Evolutionary conservation across 2,329 filamentous ascomycete species (phyloP), one percentile per base, ranked within the genome.

Genomic region (Botryosphaeria agaves): DNA sequence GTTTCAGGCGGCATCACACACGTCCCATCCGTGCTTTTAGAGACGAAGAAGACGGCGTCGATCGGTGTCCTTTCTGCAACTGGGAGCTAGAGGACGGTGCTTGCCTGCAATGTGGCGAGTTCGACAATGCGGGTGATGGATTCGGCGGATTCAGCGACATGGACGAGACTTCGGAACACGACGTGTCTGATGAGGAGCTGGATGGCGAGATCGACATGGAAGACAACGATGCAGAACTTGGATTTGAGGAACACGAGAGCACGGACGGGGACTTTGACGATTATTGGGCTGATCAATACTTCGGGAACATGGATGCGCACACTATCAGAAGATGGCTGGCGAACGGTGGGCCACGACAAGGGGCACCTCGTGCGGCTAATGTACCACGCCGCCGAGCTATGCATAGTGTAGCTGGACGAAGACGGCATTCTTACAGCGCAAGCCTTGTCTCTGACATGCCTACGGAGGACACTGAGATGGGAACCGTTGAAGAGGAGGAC

Each of bases 81-180:
- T 69, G 66, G 61, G 75, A 79, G 47, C 55, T 78, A 28, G 69
- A 72, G 43, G 69, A 72, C 26, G 67, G 68, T 33, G 39, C 48
- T 41, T 80, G 74, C 41, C 37, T 58, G 34, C 61, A 65, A 29
- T 67, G 64, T 31, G 57, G 61, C 30, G 54, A 61, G 14, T 47
- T 55, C 43, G 54, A 61, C 15, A 61, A 64, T 28, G 53, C 51
- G 12, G 52, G 42, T 27, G 44, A 51, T 32, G 50, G 52, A 41
- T 47, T 55, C 43, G 49, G 46, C 2, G 53, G 51, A 32, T 59
- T 57, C 41, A 63, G 54, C 33, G 59, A 59, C 32, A 55, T 58
- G 36, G 54, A 58, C 32, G 55, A 57, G 12, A 48, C 51, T 34
- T 53, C 48, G 14, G 52, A 57, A 35, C 48, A 48, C 15, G 49